These are phyloP conservation scores for Ailanthus altissimus DNA, from an alignment of 345 rosid species.

Conservation along the genomic window DNA sequence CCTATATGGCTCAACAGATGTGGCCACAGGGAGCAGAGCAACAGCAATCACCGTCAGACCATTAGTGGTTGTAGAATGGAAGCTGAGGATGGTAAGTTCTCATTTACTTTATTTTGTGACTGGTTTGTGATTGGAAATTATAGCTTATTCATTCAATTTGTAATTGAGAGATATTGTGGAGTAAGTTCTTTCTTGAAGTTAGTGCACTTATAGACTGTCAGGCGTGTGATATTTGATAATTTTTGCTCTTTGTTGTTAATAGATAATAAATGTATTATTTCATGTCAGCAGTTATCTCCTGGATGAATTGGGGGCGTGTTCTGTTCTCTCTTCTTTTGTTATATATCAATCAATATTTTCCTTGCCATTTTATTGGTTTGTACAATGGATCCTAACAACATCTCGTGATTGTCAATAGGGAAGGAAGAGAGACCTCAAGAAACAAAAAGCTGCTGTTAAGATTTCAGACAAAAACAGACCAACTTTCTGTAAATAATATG, in stretches of 20 bases:
- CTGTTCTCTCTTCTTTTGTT: not conserved
- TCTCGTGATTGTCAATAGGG: slow-evolving; percentile 17
- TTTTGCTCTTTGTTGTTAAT: not conserved
- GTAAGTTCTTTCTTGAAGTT: not conserved
- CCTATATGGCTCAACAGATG: slow-evolving; percentile 72
- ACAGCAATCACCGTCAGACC: slow-evolving; percentile 69
- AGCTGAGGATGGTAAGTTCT: slow-evolving; percentile 23
- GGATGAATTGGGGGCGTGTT: not conserved
- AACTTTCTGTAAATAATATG: slow-evolving; percentile 33
- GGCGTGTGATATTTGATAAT: not conserved
- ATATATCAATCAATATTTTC: not conserved
- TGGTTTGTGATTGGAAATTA: not conserved
- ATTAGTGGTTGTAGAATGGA: slow-evolving; percentile 30
- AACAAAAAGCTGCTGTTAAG: slow-evolving; percentile 23
- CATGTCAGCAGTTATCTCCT: not conserved
- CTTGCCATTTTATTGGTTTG: not conserved
- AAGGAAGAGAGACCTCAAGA: slow-evolving; percentile 15
- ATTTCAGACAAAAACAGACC: slow-evolving; percentile 22
- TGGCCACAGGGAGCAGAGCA: slow-evolving; percentile 78
- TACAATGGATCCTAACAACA: slow-evolving; percentile 9
- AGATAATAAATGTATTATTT: not conserved
- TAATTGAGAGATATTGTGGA: not conserved
- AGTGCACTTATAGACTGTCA: not conserved
- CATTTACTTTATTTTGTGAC: not conserved
- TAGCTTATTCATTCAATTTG: not conserved